Evolutionary conservation across 768 basidiomycete species (phyloP).

Genomic region (Lepiota brunneoincarnata): DNA sequence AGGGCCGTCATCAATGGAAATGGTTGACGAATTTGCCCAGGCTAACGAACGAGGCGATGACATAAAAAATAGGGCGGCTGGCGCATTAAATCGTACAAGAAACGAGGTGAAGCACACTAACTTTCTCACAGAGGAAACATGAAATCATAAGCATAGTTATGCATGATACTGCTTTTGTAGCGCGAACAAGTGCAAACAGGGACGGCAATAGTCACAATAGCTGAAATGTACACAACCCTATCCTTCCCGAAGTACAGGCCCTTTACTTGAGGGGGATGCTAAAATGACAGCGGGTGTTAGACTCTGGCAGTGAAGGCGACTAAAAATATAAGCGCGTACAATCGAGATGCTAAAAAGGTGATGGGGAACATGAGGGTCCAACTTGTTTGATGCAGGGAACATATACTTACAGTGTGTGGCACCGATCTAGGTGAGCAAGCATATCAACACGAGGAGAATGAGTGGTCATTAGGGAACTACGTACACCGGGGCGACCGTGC

Average conservation of each 20-base stretch:
- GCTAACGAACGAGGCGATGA: too few species aligned
- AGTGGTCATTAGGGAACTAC: slow-evolving; percentile 28
- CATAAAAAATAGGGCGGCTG: too few species aligned
- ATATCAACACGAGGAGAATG: background rate
- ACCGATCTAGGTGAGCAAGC: slow-evolving; percentile 60
- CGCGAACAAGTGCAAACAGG: background rate
- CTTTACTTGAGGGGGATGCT: slow-evolving; percentile 96
- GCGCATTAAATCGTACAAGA: too few species aligned
- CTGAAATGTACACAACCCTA: slow-evolving; percentile 8
- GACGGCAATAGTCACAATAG: slow-evolving; percentile 1
- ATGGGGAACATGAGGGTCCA: slow-evolving; percentile 9
- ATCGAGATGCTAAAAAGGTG: slow-evolving; percentile 60
- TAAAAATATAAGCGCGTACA: slow-evolving; percentile 42
- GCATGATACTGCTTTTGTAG: slow-evolving; percentile 13
- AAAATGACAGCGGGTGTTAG: slow-evolving; percentile 19
- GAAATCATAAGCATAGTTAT: slow-evolving; percentile 7
- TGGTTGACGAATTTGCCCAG: background rate
- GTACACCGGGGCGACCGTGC: slow-evolving; percentile 98
- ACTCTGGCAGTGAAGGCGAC: background rate
- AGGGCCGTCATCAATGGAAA: background rate
- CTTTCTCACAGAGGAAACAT: background rate
- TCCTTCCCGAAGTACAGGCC: background rate
- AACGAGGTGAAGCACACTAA: too few species aligned
- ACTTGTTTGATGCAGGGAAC: slow-evolving; percentile 4
- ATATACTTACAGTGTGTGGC: slow-evolving; percentile 78